Percentiles rank a stretch among this genome's conserved stretches.
Evolutionary conservation across 768 basidiomycete genomes (phyloP).

Genomic region (Gelatoporia subvermispora): DNA sequence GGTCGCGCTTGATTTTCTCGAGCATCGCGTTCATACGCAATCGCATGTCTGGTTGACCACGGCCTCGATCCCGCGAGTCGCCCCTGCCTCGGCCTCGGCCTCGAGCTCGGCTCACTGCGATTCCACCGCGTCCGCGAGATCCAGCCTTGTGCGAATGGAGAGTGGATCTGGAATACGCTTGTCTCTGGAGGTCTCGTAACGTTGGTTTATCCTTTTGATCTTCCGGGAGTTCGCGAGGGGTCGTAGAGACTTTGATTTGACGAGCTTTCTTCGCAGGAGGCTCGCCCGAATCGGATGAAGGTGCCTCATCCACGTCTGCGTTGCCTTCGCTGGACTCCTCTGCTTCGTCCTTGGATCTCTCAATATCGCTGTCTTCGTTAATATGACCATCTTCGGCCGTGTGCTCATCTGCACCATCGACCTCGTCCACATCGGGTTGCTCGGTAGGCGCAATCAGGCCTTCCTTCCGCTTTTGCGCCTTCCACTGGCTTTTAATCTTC

Average conservation of each 20-base stretch:
- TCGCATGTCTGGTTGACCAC: slow-evolving; percentile 73
- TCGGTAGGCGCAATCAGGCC: slow-evolving; percentile 22
- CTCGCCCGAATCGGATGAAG: too few species aligned
- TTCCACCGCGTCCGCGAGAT: slow-evolving; percentile 26
- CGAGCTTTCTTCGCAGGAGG: too few species aligned
- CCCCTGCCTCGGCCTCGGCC: slow-evolving; percentile 33
- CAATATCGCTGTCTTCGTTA: background rate
- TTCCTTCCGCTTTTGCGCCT: slow-evolving; percentile 56
- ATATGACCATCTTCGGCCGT: background rate
- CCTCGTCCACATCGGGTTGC: slow-evolving; percentile 6
- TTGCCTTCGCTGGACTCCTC: slow-evolving; percentile 1
- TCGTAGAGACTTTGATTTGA: too few species aligned
- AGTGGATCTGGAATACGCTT: slow-evolving; percentile 57
- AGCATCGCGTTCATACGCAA: slow-evolving; percentile 83
- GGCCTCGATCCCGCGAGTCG: slow-evolving; percentile 18
- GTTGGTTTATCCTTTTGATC: slow-evolving; percentile 21
- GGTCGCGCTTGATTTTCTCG: slow-evolving; percentile 74
- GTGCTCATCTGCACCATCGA: slow-evolving; percentile 13
- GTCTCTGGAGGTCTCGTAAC: slow-evolving; percentile 54
- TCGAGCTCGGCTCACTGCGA: slow-evolving; percentile 17
- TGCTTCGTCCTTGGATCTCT: background rate
- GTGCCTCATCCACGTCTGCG: background rate
- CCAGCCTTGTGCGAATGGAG: slow-evolving; percentile 54
- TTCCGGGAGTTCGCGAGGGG: background rate
- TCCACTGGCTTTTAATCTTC: slow-evolving; percentile 80